Evolutionary conservation across 2,329 filamentous ascomycete genomes (phyloP).

Genomic region (Sordariomycetes sp.): DNA sequence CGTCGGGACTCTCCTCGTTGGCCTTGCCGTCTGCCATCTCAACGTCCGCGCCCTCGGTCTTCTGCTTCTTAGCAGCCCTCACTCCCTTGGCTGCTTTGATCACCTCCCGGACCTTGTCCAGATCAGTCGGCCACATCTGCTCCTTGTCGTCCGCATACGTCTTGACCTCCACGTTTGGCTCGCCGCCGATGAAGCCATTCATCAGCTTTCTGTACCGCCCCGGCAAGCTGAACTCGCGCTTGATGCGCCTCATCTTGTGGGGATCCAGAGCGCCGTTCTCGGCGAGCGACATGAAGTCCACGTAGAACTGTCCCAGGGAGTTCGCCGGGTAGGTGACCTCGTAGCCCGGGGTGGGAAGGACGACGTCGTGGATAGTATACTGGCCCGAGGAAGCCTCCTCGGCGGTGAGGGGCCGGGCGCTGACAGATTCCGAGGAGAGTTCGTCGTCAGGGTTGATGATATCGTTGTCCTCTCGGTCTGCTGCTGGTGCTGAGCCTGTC

Average conservation of each 20-base stretch:
- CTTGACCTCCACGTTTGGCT: constrained; percentile 59
- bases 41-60: too few species aligned
- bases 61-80: constrained; percentile 13
- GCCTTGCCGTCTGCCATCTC: constrained; percentile 9
- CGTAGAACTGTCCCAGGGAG: constrained; percentile 74
- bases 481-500: constrained; percentile 23
- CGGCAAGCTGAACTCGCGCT: constrained; percentile 80
- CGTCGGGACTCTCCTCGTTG: background rate
- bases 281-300: constrained; percentile 72
- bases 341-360: constrained; percentile 86
- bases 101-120: too few species aligned
- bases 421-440: constrained; percentile 31
- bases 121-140: constrained; percentile 83
- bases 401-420: constrained; percentile 64
- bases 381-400: constrained; percentile 70
- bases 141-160: constrained; percentile 62
- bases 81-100: constrained; percentile 34
- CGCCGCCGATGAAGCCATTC: constrained; percentile 48
- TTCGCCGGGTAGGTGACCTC: constrained; percentile 83
- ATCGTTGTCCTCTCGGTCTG: constrained; percentile 49
- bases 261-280: constrained; percentile 75
- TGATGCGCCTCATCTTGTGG: constrained; percentile 73
- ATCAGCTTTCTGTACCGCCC: constrained; percentile 84
- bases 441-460: constrained; percentile 33
- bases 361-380: constrained; percentile 78